These are phyloP conservation scores for Beauveria sp. DNA, from an alignment of 2,329 filamentous ascomycete genomes.

Conservation along the genomic window DNA sequence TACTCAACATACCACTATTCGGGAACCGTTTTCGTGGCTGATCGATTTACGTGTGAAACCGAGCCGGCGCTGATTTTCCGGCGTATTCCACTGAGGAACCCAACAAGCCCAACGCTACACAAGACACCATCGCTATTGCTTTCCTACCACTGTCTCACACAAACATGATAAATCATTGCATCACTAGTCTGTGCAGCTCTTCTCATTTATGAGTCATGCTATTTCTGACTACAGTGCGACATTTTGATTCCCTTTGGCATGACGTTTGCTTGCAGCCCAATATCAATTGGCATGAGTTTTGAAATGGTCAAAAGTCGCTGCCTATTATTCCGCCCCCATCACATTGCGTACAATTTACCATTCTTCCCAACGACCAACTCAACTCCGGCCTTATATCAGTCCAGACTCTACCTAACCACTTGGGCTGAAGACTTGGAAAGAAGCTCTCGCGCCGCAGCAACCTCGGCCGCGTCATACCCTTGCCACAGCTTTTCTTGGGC, in stretches of 20 bases:
- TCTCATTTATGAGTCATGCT: neutral
- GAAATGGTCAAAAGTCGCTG: neutral
- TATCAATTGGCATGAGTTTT: neutral
- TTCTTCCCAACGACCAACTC: neutral
- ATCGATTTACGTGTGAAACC: neutral
- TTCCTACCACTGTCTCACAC: neutral
- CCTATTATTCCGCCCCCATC: neutral
- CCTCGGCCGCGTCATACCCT: slow-evolving; percentile 64
- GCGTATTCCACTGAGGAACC: neutral
- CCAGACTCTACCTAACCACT: slow-evolving; percentile 33
- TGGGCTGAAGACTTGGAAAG: slow-evolving; percentile 45
- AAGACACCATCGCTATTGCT: neutral
- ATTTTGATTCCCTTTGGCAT: neutral
- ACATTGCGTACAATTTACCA: neutral
- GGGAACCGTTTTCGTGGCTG: neutral
- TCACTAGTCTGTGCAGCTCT: neutral
- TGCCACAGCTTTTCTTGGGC: slow-evolving; percentile 59
- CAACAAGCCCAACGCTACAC: neutral
- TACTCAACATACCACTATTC: neutral
- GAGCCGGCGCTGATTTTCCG: neutral
- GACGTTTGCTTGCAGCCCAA: neutral
- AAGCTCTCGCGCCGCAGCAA: slow-evolving; percentile 63
- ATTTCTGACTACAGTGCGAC: neutral
- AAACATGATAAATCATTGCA: neutral
- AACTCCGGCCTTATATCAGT: neutral